Base-by-base conservation (phyloP, 1,284 basidiomycete genomes). In the Coniferiporia sulphurascens region DNA sequence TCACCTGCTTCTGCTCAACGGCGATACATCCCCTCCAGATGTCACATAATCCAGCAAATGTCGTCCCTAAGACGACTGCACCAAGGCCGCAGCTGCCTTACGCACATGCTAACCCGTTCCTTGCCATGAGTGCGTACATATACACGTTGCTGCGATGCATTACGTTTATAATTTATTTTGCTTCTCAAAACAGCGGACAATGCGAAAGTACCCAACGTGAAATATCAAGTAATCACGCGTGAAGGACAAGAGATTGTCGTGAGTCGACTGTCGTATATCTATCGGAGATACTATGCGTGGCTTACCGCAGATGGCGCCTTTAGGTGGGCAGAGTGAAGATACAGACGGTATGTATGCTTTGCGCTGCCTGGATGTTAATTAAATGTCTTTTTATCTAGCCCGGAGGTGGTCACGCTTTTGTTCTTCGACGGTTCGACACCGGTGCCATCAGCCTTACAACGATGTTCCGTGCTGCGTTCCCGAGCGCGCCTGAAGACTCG, bases 381-480 rank as follows among this genome's bases (percentile, higher is more conserved):
- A 38, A 58, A 61, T 58, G 41, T 59, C 52, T 27, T 44, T 44
- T 53, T 59, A 57, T 44, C 41, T 69, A 91, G 89, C 79, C 85
- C 21, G 56, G 49, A 38, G 73, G 74, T 19, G 85, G 86, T 43
- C 93, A 96, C 73, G 92, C 94, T n/a, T 96, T 96, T 73, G 91
- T 98, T 70, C 87, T 98, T 58, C 86, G 94, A 64, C 87, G 96
- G 62, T 97, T 94, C 70, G 96, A 99, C 76, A 98, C 96, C 5
- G 87, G 93, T 64, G 95, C 95, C 22, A 84, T 99, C 73, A 94
- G 91, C 61, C 86, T 96, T 17, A 97, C 95, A 4, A 97, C 96
- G 62, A 97, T 99, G 93, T 98, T 94, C 79, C 92, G 94, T 66
- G 93, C 95, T 27, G 94, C 95, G 0, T 99, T 95, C 75, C 96